Evolutionary conservation across 257 asterid genomes (phyloP), one percentile per base, ranked within the genome.

Genomic region (Fraxinus cuspidata): DNA sequence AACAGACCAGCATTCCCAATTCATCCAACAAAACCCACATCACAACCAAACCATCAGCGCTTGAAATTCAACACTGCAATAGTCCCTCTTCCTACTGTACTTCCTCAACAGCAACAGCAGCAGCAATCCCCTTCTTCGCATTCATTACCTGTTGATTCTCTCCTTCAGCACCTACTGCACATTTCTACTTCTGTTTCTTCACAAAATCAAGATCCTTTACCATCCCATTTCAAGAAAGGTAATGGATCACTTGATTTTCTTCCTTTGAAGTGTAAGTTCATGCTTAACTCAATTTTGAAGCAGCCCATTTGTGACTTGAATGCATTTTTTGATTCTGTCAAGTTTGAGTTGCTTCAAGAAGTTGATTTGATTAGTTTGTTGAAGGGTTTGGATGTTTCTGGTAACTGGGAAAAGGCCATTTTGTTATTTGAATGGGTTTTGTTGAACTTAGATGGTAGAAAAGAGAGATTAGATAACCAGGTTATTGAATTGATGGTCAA

Each of bases 361-460:
- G 85, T 84, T 74, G 97, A 93, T 89, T 84, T 91, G 85, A 78
- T 88, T 77, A 86, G 98, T 83, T 81, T 95, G 37, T 81, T 93
- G 87, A 91, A 91, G 75, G 96, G 89, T 28, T 88, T 95, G 85
- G 99, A 93, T 78, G 40, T 91, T 80, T 81, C 87, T 38, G 96
- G 94, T 0, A 77, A 81, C 42, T 79, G 93, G 85, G 94, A 88
- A 47, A 89, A 85, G 85, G 97, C 98, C 32, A 84, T 95, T 77
- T 9, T 91, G 85, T 78, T 95, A 92, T 93, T 95, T 81, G 97
- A 95, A 77, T 95, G 98, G 99, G 82, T 88, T 85, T 91, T 95
- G 72, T 77, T 85, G 56, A 90, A 93, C 69, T 74, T 80, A 78
- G 84, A 83, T 73, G 83, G 74, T 63, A 69, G 84, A 56, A 83